Base-by-base conservation (phyloP, 805 yeast genomes). In the Metschnikowia colocasiae region DNA sequence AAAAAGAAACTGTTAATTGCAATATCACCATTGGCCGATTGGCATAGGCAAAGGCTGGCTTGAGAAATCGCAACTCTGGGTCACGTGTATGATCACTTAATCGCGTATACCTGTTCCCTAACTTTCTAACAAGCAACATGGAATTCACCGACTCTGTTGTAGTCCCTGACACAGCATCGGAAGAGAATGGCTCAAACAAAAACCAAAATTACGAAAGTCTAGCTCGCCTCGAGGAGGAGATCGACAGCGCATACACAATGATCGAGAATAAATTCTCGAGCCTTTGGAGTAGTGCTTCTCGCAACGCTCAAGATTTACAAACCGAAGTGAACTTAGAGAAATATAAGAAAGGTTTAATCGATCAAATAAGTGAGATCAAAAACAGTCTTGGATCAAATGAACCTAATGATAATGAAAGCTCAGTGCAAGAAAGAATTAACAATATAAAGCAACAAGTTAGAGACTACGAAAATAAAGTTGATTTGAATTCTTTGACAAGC, bases 221-320 rank as follows among this genome's bases (percentile, higher is more conserved):
- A 15, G 31, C 42, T 33, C 50, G 47, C 18, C 57, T 82, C 18
- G 87, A 81, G 54, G 67, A 66, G 36, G 81, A 77, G 37, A 73
- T 84, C 22, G 81, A 79, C 48, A 63, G 69, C 18, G 75, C 78
- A 3, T 80, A 78, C 62, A 51, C 66, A 2, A 60, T 64, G 30
- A 62, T 82, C 15, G 83, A 80, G 50, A 82, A 90, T 6, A 64
- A 59, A 47, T 63, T 71, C 43, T 51, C 62, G 27, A 54, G 54
- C 15, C 56, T 71, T 20, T 70, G 75, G 75, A 39, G 44, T 13
- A 59, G 48, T 33, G 71, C 74, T 13, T 57, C 67, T 13, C 61
- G 62, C 36, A 63, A 62, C 45, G 69, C 73, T 12, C 59, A 49
- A 12, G 64, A 48, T 7, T 40, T 65, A 25, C 69, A 65, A 46